These are phyloP conservation scores for Phytophthora cajani DNA, from an alignment of 352 stramenopile species.

Conservation along the genomic window DNA sequence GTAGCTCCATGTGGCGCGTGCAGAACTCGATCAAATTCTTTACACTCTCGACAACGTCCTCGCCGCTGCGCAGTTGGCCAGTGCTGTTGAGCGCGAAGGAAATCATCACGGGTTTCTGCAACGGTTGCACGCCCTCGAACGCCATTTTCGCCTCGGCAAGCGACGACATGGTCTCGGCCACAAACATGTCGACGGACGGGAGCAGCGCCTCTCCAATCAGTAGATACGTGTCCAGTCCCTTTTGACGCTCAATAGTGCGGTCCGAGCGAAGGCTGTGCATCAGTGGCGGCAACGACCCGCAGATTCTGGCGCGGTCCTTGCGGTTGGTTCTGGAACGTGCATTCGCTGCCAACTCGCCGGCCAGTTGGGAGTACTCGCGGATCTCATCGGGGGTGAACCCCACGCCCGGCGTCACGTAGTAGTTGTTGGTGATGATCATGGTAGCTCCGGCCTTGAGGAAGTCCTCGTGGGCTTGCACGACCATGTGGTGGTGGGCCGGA, in stretches of 20 bases:
- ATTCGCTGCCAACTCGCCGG: constrained; percentile 69
- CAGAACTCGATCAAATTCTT: constrained; percentile 54
- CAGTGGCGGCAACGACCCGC: constrained; percentile 90
- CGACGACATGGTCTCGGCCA: constrained; percentile 92
- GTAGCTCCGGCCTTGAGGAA: constrained; percentile 84
- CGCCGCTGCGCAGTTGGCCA: constrained; percentile 82
- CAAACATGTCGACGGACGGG: constrained; percentile 82
- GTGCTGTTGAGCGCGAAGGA: constrained; percentile 85
- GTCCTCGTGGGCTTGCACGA: constrained; percentile 72
- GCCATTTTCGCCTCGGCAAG: constrained; percentile 86
- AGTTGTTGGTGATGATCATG: constrained; percentile 90
- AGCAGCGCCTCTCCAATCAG: constrained; percentile 78
- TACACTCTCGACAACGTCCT: constrained; percentile 67
- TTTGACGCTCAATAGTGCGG: constrained; percentile 74
- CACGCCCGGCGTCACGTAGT: constrained; percentile 85
- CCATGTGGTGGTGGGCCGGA: constrained; percentile 62
- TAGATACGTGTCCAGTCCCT: constrained; percentile 79
- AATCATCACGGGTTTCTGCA: constrained; percentile 78
- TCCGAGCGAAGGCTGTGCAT: constrained; percentile 90
- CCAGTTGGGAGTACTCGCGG: constrained; percentile 59
- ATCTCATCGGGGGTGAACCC: constrained; percentile 87
- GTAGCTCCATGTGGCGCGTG: constrained; percentile 14
- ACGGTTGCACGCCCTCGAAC: constrained; percentile 71
- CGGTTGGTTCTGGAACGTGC: constrained; percentile 42
- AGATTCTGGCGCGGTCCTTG: constrained; percentile 58